Evolutionary conservation across 2,329 filamentous ascomycete genomes (phyloP).

Genomic region (Trichothecium sympodiale): DNA sequence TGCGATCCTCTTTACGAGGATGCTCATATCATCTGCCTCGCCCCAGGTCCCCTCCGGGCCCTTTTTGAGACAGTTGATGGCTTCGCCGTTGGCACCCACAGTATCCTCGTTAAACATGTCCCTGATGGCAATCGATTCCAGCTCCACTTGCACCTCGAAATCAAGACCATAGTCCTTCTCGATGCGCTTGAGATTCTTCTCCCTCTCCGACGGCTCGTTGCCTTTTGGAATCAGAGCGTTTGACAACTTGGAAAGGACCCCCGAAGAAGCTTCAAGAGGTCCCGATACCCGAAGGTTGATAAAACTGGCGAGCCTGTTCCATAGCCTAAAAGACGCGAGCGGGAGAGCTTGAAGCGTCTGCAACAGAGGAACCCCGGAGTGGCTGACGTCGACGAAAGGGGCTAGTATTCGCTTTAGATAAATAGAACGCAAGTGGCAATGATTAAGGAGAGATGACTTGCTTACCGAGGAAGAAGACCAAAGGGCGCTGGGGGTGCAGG

Average conservation of each 20-base stretch:
- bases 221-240: neutral
- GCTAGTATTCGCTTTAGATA: neutral
- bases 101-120: conserved; percentile 10
- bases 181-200: conserved; percentile 4
- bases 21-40: conserved; percentile 6
- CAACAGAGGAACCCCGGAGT: conserved; percentile 1
- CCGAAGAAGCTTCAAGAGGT: conserved; percentile 5
- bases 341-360: conserved; percentile 1
- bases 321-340: neutral
- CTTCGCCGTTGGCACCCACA: conserved; percentile 10
- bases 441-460: too few species aligned
- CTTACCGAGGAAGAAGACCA: conserved; percentile 8
- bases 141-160: conserved; percentile 4
- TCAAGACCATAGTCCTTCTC: conserved; percentile 5
- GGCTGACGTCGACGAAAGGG: conserved; percentile 2
- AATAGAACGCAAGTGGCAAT: neutral
- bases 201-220: conserved; percentile 3
- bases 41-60: conserved; percentile 6
- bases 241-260: conserved; percentile 5
- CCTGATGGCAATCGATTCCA: conserved; percentile 1
- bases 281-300: conserved; percentile 3
- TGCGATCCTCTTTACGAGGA: conserved; percentile 4
- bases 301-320: conserved; percentile 4
- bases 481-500: conserved; percentile 12
- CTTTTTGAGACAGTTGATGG: conserved; percentile 9